Evolutionary conservation across 176 grass and related monocot species (phyloP), one percentile per base, ranked within the genome.

Genomic region (Ensete ventricosum): DNA sequence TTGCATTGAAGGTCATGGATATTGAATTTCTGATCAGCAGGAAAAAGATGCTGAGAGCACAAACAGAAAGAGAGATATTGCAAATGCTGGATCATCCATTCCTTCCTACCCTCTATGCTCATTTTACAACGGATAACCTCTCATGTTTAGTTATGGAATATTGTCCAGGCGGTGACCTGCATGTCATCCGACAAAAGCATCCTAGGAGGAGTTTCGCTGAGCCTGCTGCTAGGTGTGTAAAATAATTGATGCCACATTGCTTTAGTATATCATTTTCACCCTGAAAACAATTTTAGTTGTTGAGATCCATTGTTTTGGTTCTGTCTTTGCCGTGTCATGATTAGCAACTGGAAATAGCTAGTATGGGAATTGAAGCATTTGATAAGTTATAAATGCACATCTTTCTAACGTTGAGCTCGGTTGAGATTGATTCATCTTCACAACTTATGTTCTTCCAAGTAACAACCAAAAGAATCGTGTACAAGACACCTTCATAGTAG

Each of bases 1-100:
- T 98, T 83, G 95, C 95, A 75, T 80, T 98, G 80, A 98, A 98
- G 79, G 88, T 98, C 78, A 98, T 98, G 95, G 95, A 98, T 85
- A 85, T 94, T 3, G 90, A 98, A 70, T 98, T 88, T 80, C 79
- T 98, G 68, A 78, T 85, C 29, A 93, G 83, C 79, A 87, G 95
- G 75, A 93, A 91, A 80, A 98, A 98, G 82, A 85, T 98, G 90
- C 65, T 94, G 70, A 83, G 95, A 73, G 95, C 95, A 62, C 90
- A 98, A 52, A 92, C 95, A 48, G 95, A 98, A 83, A 93, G 90
- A 74, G 95, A 98, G 76, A 98, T 98, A 82, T 81, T 98, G 68
- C 88, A 89, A 81, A 98, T 98, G 84, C 73, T 98, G 9, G 95
- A 98, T 73, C 95, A 98, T 66, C 95, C 95, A 20, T 98, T 98